Conservation (phyloP, 192 early-diverging fungal genomes). For the Funneliformis mosseae region DNA sequence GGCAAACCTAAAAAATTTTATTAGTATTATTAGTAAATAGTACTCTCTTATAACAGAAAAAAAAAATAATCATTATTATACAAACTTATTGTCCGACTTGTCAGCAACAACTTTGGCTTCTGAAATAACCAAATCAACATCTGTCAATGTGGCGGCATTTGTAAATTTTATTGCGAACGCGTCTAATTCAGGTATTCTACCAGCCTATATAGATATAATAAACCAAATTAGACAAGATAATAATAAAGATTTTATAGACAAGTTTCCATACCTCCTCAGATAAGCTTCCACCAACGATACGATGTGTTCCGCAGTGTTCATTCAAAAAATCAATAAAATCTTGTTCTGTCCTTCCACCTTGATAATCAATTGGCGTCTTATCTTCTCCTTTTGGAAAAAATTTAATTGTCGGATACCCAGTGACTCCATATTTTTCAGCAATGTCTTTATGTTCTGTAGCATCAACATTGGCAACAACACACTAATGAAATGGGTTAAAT, state of each 20-base stretch:
- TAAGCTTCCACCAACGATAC: conserved; percentile 73
- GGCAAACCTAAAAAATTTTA: conserved; percentile 46
- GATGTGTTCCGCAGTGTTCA: conserved; percentile 77
- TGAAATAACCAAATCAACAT: conserved; percentile 51
- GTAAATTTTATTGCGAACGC: conserved; percentile 62
- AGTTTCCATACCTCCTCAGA: conserved; percentile 51
- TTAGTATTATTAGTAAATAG: neutral
- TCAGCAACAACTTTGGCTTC: conserved; percentile 49
- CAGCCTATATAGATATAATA: conserved; percentile 50
- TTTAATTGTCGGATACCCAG: conserved; percentile 89
- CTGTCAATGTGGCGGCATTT: conserved; percentile 46
- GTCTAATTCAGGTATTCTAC: conserved; percentile 64
- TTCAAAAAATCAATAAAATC: conserved; percentile 85
- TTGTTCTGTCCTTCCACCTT: conserved; percentile 68
- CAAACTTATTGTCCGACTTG: conserved; percentile 34
- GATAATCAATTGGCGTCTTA: conserved; percentile 68
- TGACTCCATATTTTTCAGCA: conserved; percentile 67
- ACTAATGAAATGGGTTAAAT: conserved; percentile 30
- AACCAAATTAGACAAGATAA: conserved; percentile 29
- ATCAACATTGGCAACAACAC: conserved; percentile 89
- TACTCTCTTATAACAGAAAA: neutral
- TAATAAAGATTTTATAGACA: conserved; percentile 37
- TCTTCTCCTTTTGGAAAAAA: conserved; percentile 73
- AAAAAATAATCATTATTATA: neutral
- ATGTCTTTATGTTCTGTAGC: conserved; percentile 68